Evolutionary conservation across 2,329 filamentous ascomycete species (phyloP), one percentile per base, ranked within the genome.

Genomic region (Ceratocystis colombiana): DNA sequence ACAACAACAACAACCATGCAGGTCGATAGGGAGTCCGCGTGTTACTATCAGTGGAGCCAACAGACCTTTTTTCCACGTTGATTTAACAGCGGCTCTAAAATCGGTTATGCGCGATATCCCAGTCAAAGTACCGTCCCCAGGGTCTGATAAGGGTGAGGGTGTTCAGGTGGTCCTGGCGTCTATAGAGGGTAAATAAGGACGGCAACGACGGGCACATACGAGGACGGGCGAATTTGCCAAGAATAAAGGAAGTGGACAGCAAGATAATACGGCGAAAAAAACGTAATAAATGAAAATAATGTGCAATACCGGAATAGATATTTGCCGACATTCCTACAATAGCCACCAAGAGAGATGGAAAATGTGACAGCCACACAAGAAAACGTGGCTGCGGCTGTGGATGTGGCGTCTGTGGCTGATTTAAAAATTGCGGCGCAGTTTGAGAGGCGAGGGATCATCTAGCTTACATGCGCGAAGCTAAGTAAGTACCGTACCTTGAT

Each of bases 1-100:
- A 61, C 37, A 41, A 41, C 37, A 41, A 12, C 37, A 41, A 41
- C 37, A 12, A 3, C 37, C 37, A 12, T 41, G 10, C 62, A 8
- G 44, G 55, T 20, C 46, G 45, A n/a, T 44, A 62, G 20, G n/a
- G 2, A 30, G 55, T 3, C 28, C 28, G n/a, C 55, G 12, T 2
- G 70, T 71, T 20, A 72, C 77, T 1, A 69, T 79, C 0, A 74
- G 72, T 33, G 76, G 75, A 1, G 74, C 78, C 17, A 77, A 80
- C 66, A 72, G 78, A 62, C 79, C 79, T 0, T 80, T 77, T 68
- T 80, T 81, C 72, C 79, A 81, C 61, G 68, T 77, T 2, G 78
- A 81, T 68, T 71, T 81, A 17, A 71, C 74, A 25, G 76, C 76
- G 20, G 78, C 78, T 5, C 73, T 80, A 4, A 74, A 76, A 44